Conservation (phyloP, 768 basidiomycete species). For the Kwoniella sp. region DNA sequence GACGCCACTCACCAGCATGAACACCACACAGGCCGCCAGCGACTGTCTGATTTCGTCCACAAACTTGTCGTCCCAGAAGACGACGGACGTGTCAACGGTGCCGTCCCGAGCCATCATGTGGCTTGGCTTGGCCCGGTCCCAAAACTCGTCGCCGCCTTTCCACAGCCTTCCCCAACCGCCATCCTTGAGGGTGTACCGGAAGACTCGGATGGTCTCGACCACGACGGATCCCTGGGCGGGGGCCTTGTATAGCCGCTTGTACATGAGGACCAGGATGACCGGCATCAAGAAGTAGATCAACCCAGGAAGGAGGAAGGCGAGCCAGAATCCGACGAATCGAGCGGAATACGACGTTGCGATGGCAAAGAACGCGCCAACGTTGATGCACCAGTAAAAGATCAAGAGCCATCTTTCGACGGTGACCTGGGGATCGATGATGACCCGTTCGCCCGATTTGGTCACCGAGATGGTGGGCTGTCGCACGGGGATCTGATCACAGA, state of each 20-base stretch:
- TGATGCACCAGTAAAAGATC: constrained; percentile 46
- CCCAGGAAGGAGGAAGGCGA: constrained; percentile 35
- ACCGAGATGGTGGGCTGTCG: constrained; percentile 24
- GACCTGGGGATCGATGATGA: constrained; percentile 41
- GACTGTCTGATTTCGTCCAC: constrained; percentile 46
- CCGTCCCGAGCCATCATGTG: constrained; percentile 28
- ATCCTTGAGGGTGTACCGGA: constrained; percentile 25
- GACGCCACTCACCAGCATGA: constrained; percentile 37
- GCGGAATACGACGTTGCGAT: constrained; percentile 44
- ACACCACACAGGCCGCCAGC: constrained; percentile 42
- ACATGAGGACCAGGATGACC: constrained; percentile 33
- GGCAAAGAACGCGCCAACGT: constrained; percentile 45
- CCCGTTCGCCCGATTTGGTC: constrained; percentile 36
- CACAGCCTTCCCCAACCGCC: constrained; percentile 29
- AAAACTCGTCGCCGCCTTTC: constrained; percentile 40
- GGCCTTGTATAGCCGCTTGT: constrained; percentile 36
- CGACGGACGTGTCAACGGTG: constrained; percentile 17
- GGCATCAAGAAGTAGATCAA: constrained; percentile 49
- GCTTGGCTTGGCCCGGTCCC: constrained; percentile 45
- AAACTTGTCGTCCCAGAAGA: constrained; percentile 49
- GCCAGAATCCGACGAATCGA: constrained; percentile 47
- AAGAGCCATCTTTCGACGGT: constrained; percentile 39
- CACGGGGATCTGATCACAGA: constrained; percentile 48
- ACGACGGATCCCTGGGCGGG: constrained; percentile 46
- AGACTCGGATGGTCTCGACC: constrained; percentile 32